phyloP scores from a whole-genome alignment of 208 protist genomes.

The Blechomonas ayalai region DNA sequence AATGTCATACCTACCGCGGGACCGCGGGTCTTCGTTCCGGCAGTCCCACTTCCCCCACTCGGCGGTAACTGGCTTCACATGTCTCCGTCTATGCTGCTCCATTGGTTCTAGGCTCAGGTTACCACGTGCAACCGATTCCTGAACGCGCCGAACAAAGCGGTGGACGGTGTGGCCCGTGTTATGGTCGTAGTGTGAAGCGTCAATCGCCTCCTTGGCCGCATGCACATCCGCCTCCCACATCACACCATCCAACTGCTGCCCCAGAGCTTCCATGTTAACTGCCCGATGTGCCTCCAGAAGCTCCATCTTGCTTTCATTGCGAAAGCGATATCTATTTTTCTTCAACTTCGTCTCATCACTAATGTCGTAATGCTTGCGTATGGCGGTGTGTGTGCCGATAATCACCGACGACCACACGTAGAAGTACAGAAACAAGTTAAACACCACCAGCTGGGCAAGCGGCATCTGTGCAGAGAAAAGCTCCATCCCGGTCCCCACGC shows the following conservation, averaged over 20 bases:
- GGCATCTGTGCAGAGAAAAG: slow-evolving; percentile 20
- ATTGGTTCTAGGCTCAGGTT: slow-evolving; percentile 11
- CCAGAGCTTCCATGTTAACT: slow-evolving; percentile 56
- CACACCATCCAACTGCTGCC: slow-evolving; percentile 56
- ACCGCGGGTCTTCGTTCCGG: slow-evolving; percentile 71
- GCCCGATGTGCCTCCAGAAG: slow-evolving; percentile 60
- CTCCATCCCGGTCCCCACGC: not conserved
- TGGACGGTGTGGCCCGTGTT: slow-evolving; percentile 37
- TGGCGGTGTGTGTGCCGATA: slow-evolving; percentile 56
- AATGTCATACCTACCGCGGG: slow-evolving; percentile 46
- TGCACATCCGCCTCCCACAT: slow-evolving; percentile 74
- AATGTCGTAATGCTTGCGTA: slow-evolving; percentile 66
- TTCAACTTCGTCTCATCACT: slow-evolving; percentile 74
- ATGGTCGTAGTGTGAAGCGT: slow-evolving; percentile 67
- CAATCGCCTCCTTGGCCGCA: slow-evolving; percentile 72
- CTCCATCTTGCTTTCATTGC: slow-evolving; percentile 37
- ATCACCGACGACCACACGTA: slow-evolving; percentile 48
- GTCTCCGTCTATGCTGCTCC: too few relatives aligned
- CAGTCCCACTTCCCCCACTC: slow-evolving; percentile 55
- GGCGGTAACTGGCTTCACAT: slow-evolving; percentile 4
- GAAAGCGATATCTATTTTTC: slow-evolving; percentile 44
- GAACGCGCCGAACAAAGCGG: slow-evolving; percentile 48
- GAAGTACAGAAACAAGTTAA: slow-evolving; percentile 22
- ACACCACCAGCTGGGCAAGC: slow-evolving; percentile 28
- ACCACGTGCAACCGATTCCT: slow-evolving; percentile 34